Conservation (phyloP, 164 flowering plant species). For the Cinnamomum micranthum region DNA sequence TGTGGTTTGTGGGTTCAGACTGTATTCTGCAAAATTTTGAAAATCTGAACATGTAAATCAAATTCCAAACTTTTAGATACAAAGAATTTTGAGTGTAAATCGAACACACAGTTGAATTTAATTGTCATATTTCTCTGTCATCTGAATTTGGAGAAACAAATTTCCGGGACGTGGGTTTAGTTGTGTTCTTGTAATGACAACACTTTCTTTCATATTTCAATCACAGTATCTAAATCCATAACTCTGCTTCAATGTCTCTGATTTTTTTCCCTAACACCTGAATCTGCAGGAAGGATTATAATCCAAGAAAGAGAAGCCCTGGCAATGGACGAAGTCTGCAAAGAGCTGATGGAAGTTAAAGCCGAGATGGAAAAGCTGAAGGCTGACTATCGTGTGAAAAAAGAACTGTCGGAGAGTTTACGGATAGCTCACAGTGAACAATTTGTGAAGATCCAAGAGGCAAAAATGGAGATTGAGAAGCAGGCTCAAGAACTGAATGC, state of each 20-base stretch:
- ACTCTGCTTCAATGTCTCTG: not conserved
- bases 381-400: slow-evolving; percentile 35
- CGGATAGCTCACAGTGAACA: slow-evolving; percentile 45
- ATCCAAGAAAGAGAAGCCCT: not conserved
- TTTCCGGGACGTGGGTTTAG: not conserved
- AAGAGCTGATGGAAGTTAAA: slow-evolving; percentile 67
- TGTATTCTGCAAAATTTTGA: too few species aligned
- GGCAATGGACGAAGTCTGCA: slow-evolving; percentile 42
- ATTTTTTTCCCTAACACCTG: not conserved
- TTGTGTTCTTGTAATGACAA: not conserved
- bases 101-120: too few species aligned
- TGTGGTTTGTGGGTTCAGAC: too few species aligned
- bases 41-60: too few species aligned
- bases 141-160: not conserved
- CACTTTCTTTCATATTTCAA: not conserved
- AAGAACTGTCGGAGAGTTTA: slow-evolving; percentile 44
- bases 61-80: too few species aligned
- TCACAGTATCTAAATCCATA: not conserved
- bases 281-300: not conserved
- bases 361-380: slow-evolving; percentile 58
- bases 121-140: too few species aligned
- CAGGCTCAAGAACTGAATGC: slow-evolving; percentile 35
- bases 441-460: slow-evolving; percentile 34
- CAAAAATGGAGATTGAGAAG: slow-evolving; percentile 41
- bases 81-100: too few species aligned